Base-by-base conservation (phyloP, 352 stramenopile genomes). In the Pythium grandisporangium region DNA sequence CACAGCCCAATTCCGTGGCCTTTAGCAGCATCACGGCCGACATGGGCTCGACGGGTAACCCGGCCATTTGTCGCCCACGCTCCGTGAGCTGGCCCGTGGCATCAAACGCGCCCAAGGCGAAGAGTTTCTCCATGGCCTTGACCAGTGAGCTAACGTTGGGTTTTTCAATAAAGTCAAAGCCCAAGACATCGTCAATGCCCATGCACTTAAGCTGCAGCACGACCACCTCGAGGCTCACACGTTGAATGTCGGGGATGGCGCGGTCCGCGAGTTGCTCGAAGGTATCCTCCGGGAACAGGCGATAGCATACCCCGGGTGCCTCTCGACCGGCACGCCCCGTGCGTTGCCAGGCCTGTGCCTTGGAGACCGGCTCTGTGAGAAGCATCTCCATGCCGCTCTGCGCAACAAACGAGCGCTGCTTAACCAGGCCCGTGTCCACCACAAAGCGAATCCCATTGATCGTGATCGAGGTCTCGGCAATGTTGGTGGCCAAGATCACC, bases 401-500 rank as follows among this genome's bases (percentile, higher is more conserved):
- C 0, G 84, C 74, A n/a, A 91, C 75, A 39, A 90, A 94, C 26
- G 78, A 92, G 14, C 78, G 76, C 55, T 95, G 75, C 60, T 94
- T 95, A 6, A 87, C 73, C 6, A 95, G 72, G 0, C 82, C 80
- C n/a, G 76, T 91, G 44, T 93, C 80, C 19, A 95, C 66, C 12
- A 95, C 80, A 34, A 70, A 93, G 14, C 75, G 72, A 19, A 98
- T 93, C 45, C 98, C 96, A 22, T 96, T 96, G 58, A 99, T 99
- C 6, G 97, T 99, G 48, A 99, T 97, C 19, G 91, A 98, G 30
- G 94, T 98, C 62, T 98, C 90, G 27, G 92, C 91, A 61, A 98
- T 98, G 66, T 98, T 98, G n/a, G 93, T 98, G 19, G 84, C 78
- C 14, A 93, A 53, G 45, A 98, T 96, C 7, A 98, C 84, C 52